A percentile compares a stretch with the other conserved stretches of the same genome.
phyloP scores from a whole-genome alignment of 768 basidiomycete species.

The Saitozyma sp. region DNA sequence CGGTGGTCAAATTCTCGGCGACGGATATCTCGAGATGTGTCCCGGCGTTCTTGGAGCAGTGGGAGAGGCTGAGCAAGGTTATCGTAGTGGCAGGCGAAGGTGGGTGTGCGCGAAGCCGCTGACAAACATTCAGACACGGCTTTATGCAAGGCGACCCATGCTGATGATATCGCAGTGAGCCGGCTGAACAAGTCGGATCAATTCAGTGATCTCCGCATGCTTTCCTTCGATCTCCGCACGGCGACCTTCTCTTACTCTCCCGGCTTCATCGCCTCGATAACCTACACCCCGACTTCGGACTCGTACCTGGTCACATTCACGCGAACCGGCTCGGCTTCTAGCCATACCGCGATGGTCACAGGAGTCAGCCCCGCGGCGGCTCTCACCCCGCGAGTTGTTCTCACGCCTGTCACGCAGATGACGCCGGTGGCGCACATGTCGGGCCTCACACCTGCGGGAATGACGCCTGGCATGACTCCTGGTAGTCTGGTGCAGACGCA shows the following conservation, averaged over 20 bases:
- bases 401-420: slow-evolving; percentile 2
- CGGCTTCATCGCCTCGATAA: slow-evolving; percentile 41
- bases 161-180: slow-evolving; percentile 60
- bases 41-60: slow-evolving; percentile 85
- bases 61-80: slow-evolving; percentile 90
- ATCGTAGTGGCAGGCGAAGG: slow-evolving; percentile 89
- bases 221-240: slow-evolving; percentile 87
- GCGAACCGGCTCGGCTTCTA: neutral
- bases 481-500: neutral
- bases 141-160: neutral
- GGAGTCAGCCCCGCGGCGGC: neutral
- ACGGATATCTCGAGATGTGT: slow-evolving; percentile 85
- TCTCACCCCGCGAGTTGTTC: neutral
- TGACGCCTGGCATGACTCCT: neutral
- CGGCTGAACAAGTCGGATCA: slow-evolving; percentile 73
- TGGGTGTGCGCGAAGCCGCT: slow-evolving; percentile 46
- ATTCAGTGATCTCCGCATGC: slow-evolving; percentile 74
- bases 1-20: slow-evolving; percentile 83
- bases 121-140: neutral
- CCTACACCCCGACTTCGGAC: slow-evolving; percentile 40
- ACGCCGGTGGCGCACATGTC: neutral
- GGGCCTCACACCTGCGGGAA: neutral
- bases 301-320: slow-evolving; percentile 47
- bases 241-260: slow-evolving; percentile 77
- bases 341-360: neutral